A percentile compares a stretch with the other conserved stretches of the same genome.
Conservation (phyloP, 345 rosid genomes). For the Arabis alpina region DNA sequence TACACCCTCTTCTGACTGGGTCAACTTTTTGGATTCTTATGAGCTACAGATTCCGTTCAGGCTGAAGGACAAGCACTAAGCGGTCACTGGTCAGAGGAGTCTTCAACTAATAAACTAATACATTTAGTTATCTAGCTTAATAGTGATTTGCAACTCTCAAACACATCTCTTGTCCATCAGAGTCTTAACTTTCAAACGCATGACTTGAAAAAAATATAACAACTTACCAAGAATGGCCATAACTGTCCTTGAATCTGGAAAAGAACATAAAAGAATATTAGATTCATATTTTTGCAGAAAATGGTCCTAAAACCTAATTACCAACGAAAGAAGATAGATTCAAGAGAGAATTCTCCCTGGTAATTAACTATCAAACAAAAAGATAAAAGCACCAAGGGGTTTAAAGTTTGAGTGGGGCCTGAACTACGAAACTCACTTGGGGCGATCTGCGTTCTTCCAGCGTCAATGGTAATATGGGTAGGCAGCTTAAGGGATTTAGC, state of each 20-base stretch:
- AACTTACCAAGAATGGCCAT: slow-evolving; percentile 97
- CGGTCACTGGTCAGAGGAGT: slow-evolving; percentile 16
- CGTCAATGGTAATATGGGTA: slow-evolving; percentile 94
- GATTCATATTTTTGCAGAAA: slow-evolving; percentile 12
- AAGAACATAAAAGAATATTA: slow-evolving; percentile 25
- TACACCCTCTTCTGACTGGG: background rate
- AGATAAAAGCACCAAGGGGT: background rate
- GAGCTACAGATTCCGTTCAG: slow-evolving; percentile 25
- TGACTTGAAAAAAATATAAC: slow-evolving; percentile 7
- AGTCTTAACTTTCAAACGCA: slow-evolving; percentile 15
- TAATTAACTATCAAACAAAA: slow-evolving; percentile 10
- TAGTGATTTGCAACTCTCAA: slow-evolving; percentile 12
- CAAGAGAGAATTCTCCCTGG: background rate
- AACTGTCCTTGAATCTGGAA: slow-evolving; percentile 97
- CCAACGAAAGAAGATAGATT: background rate
- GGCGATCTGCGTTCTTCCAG: slow-evolving; percentile 98
- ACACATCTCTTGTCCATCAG: slow-evolving; percentile 9
- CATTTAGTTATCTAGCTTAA: slow-evolving; percentile 10
- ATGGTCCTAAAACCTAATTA: background rate
- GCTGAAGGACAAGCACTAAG: slow-evolving; percentile 9
- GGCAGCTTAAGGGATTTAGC: slow-evolving; percentile 88
- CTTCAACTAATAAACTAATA: slow-evolving; percentile 18
- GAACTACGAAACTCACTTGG: slow-evolving; percentile 74
- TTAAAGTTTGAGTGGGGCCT: background rate
- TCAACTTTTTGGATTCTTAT: background rate